Evolutionary conservation across 2,329 filamentous ascomycete species (phyloP).

Genomic region (Myriosclerotinia scirpicola): DNA sequence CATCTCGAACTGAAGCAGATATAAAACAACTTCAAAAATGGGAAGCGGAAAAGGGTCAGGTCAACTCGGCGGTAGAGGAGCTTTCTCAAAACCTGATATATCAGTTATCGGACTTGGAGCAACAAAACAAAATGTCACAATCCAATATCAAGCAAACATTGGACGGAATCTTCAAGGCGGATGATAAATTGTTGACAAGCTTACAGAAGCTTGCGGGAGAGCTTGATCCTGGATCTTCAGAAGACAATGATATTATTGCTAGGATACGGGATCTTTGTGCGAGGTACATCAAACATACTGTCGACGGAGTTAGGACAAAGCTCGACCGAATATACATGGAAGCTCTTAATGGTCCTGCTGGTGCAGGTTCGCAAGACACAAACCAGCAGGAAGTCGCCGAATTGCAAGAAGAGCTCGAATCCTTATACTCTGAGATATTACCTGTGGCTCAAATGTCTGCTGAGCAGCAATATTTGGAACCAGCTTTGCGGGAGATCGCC

Average conservation of each 20-base stretch:
- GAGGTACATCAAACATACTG: conserved; percentile 56
- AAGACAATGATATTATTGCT: conserved; percentile 54
- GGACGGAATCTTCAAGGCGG: conserved; percentile 54
- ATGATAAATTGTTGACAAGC: conserved; percentile 64
- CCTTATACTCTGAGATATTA: conserved; percentile 66
- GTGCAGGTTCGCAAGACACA: conserved; percentile 21
- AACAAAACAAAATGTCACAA: conserved; percentile 50
- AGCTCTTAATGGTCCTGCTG: conserved; percentile 41
- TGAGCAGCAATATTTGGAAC: conserved; percentile 65
- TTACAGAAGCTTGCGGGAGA: conserved; percentile 66
- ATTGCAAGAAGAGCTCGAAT: conserved; percentile 65
- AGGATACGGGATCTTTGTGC: conserved; percentile 60
- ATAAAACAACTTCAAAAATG: conserved; percentile 46
- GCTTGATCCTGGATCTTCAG: conserved; percentile 53
- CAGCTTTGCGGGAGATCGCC: conserved; percentile 52
- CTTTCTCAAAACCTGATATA: conserved; percentile 50
- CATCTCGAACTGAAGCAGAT: conserved; percentile 43
- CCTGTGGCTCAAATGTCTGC: conserved; percentile 70
- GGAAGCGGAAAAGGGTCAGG: conserved; percentile 45
- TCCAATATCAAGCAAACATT: conserved; percentile 51
- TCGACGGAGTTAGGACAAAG: conserved; percentile 54
- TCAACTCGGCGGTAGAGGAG: conserved; percentile 49
- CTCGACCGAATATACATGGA: conserved; percentile 58
- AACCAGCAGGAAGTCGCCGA: conserved; percentile 47
- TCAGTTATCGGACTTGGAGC: conserved; percentile 51